Evolutionary conservation across 2,329 filamentous ascomycete genomes (phyloP), one percentile per base, ranked within the genome.

Genomic region (Aspergillus sp.): DNA sequence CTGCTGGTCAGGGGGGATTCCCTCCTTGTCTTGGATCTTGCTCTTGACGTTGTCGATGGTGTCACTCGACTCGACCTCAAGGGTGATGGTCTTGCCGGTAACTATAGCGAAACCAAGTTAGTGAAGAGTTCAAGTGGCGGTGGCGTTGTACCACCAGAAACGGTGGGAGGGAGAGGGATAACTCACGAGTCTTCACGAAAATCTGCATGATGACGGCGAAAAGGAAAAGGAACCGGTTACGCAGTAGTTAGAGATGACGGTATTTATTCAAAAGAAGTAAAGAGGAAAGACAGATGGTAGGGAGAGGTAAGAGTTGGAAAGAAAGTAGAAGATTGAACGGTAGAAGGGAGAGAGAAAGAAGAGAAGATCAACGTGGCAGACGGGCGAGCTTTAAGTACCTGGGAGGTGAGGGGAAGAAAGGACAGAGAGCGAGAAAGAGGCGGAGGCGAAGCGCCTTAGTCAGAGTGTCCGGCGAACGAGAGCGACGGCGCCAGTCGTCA

Each of bases 121-220:
- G 59, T 23, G 39, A 35, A 48, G 43, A 19, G 46, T n/a, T 43
- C 25, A 39, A 10, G 46, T 55, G 48, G 51, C 51, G 49, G 53
- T 51, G 45, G 37, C 37, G 37, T 20, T 39, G 17, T 12, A 20
- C 15, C 17, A 30, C 25, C 25, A 30, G 25, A 57, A 50, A 49
- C 55, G 51, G 46, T 55, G 55, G 50, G 45, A 53, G 60, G 58
- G 57, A 59, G 55, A 61, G 64, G 60, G 57, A 53, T 32, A 63
- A 85, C 85, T 81, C 78, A 89, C 85, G 82, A 62, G 90, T 95
- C 85, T 95, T 95, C 65, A 95, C 90, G 74, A 95, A 96, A 80
- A 96, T 95, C 81, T 95, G 90, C 90, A 95, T 94, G 72, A 59
- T 83, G 73, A 58, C 68, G 66, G 57, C 33, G 50, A 60, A 49